phyloP scores from a whole-genome alignment of 805 yeast species.

The Hyphopichia homilentoma region DNA sequence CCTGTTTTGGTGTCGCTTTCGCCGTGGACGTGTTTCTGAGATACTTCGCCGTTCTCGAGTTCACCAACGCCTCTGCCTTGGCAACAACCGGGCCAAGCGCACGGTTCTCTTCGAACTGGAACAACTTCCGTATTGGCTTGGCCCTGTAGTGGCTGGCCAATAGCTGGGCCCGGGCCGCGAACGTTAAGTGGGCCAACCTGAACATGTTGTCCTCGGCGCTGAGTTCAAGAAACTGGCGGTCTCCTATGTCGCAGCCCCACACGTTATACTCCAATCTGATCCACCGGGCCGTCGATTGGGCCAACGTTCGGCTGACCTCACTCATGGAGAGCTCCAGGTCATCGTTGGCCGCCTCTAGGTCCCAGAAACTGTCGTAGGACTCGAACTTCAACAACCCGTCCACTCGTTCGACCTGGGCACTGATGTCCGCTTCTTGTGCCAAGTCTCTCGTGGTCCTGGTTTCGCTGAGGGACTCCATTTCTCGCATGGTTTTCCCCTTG shows the following conservation, averaged over 20 bases:
- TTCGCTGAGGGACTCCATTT: too few relatives aligned
- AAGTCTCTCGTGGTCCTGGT: constrained; percentile 8
- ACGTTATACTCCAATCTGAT: not conserved
- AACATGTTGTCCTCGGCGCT: too few relatives aligned
- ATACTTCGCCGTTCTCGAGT: constrained; percentile 1
- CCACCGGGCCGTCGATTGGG: too few relatives aligned
- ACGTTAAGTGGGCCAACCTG: constrained; percentile 8
- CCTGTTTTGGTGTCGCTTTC: constrained; percentile 4
- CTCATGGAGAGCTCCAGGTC: too few relatives aligned
- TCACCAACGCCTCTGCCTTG: constrained; percentile 12
- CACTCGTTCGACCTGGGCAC: too few relatives aligned
- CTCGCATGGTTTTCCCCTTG: constrained; percentile 27
- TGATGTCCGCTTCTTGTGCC: constrained; percentile 9
- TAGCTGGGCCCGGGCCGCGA: constrained; percentile 11
- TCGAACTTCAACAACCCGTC: not conserved
- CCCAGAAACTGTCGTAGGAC: not conserved
- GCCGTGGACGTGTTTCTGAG: not conserved
- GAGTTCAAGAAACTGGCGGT: too few relatives aligned
- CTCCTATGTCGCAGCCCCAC: too few relatives aligned
- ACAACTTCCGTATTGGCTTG: constrained; percentile 7
- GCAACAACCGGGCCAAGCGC: constrained; percentile 14
- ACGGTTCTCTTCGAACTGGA: constrained; percentile 6
- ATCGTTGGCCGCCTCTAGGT: too few relatives aligned
- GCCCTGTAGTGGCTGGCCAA: constrained; percentile 18
- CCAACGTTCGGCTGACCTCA: too few relatives aligned